Base-by-base conservation (phyloP, 495 filamentous ascomycete genomes). In the Collariella sp. region DNA sequence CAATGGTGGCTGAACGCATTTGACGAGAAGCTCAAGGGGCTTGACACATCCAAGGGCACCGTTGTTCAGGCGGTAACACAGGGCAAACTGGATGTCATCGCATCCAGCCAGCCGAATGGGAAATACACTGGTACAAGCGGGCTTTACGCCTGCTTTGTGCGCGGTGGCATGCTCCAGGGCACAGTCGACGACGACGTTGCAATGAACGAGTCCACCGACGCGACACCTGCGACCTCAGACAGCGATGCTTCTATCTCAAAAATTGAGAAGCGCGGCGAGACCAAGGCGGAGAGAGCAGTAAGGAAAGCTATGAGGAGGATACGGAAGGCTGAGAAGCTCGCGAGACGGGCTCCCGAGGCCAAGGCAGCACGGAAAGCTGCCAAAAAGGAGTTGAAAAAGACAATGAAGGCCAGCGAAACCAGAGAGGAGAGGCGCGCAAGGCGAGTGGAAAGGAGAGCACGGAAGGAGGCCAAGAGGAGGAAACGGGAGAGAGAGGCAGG, bases 1-100 rank as follows among this genome's bases (percentile, higher is more conserved):
- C 84, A 87, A 58, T 91, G 87, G 87, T 91, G 87, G 87, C 68
- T 89, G 53, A 78, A 83, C 43, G 87, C 86, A 41, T 89, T 90
- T 61, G 87, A 91, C 70, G 80, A 85, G 63, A 83, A 83, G 24
- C 70, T 91, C 55, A 84, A 87, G 65, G 83, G 83, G 3, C 71
- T 89, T 19, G 83, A 88, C 64, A 77, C 72, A 11, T 64, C 69
- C 7, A 72, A 73, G 55, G 75, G 72, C 11, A 63, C 57, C 22
- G 71, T 81, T 20, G 68, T 73, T 22, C 78, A 75, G 66, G 76
- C 76, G 4, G 62, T 76, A 0, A 73, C 69, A 10, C 68, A 67
- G 15, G 76, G 78, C 29, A 76, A 76, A 45, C 69, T 83, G 38
- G 72, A 80, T 55, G 73, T 76, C 46, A 69, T 79, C 13, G 67